phyloP scores from a whole-genome alignment of 2,329 filamentous ascomycete species.

The Blastomyces parvus region DNA sequence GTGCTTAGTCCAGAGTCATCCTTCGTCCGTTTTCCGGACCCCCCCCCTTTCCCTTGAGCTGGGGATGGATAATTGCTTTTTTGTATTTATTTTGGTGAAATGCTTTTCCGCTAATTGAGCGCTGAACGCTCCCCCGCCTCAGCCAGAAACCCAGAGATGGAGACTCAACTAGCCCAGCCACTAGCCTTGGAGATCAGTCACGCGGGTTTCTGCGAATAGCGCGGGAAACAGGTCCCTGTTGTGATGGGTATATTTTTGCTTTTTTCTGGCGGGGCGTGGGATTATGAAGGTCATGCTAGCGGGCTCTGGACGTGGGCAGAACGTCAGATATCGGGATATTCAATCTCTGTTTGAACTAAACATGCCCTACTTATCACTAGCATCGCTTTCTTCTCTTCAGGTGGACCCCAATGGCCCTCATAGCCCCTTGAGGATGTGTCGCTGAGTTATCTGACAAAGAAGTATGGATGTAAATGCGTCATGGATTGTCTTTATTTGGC shows the following conservation, averaged over 20 bases:
- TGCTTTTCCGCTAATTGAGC: neutral
- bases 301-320: too few species aligned
- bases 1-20: neutral
- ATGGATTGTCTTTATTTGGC: neutral
- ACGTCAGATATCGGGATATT: neutral
- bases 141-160: neutral
- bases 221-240: neutral
- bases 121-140: neutral
- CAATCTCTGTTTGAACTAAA: too few species aligned
- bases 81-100: neutral
- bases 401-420: neutral
- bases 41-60: neutral
- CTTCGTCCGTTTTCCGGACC: neutral
- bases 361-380: neutral
- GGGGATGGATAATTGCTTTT: neutral
- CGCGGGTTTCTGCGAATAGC: constrained; percentile 7
- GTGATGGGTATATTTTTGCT: neutral
- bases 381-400: neutral
- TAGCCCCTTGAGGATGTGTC: neutral
- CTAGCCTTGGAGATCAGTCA: constrained; percentile 9
- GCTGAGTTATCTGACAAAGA: neutral
- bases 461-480: neutral
- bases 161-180: neutral
- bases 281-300: too few species aligned
- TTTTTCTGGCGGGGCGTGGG: neutral